phyloP scores from a whole-genome alignment of 2,329 filamentous ascomycete species.

The Nothophoma quercina region DNA sequence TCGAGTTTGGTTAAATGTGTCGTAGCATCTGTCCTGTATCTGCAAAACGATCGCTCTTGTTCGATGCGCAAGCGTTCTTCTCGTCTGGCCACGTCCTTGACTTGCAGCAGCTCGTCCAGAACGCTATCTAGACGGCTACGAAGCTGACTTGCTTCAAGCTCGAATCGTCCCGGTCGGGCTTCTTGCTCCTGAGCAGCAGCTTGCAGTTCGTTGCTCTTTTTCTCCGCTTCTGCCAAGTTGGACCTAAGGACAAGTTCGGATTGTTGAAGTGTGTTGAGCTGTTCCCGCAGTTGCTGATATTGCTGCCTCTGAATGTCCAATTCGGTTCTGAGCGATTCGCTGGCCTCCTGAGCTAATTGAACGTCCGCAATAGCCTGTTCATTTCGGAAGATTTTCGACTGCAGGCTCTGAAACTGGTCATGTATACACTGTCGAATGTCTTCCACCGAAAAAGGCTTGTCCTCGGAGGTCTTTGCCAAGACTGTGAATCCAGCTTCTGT shows the following conservation, averaged over 20 bases:
- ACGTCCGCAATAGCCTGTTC: slow-evolving; percentile 28
- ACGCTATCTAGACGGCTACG: slow-evolving; percentile 19
- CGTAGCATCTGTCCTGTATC: slow-evolving; percentile 3
- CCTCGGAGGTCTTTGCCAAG: slow-evolving; percentile 11
- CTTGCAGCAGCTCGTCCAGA: slow-evolving; percentile 19
- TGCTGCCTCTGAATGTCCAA: slow-evolving; percentile 27
- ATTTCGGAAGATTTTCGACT: slow-evolving; percentile 28
- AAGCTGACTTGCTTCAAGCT: slow-evolving; percentile 20
- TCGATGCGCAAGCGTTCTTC: slow-evolving; percentile 11
- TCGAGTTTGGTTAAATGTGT: slow-evolving; percentile 17
- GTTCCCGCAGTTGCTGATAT: slow-evolving; percentile 19
- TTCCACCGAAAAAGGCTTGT: slow-evolving; percentile 1
- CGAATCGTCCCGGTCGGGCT: slow-evolving; percentile 1
- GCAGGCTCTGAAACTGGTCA: slow-evolving; percentile 26
- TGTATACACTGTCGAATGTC: slow-evolving; percentile 22
- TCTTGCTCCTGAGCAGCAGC: neutral
- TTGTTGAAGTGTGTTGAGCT: slow-evolving; percentile 12
- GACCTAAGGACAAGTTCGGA: slow-evolving; percentile 22
- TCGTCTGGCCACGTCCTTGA: slow-evolving; percentile 10
- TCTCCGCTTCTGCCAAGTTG: slow-evolving; percentile 21
- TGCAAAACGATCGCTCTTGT: slow-evolving; percentile 8
- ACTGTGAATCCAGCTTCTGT: slow-evolving; percentile 16
- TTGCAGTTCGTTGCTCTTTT: slow-evolving; percentile 22
- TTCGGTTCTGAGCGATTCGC: slow-evolving; percentile 23
- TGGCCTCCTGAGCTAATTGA: slow-evolving; percentile 21